Evolutionary conservation across 2,329 filamentous ascomycete genomes (phyloP).

Genomic region (Parafenestella ontariensis): DNA sequence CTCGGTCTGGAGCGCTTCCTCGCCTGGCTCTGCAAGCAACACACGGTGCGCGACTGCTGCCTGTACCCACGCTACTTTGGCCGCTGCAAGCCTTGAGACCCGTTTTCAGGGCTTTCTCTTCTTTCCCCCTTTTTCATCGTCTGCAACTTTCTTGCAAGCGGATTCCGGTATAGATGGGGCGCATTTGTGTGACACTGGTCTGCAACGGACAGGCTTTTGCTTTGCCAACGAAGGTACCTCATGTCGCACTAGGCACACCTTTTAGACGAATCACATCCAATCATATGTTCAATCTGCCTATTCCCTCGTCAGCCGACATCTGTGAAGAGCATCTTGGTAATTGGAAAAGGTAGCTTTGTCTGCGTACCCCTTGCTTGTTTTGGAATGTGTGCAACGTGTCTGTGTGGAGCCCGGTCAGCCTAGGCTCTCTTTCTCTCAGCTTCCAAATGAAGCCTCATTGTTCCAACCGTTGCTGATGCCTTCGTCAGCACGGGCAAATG

Average conservation of each 20-base stretch:
- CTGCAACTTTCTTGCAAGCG: not conserved
- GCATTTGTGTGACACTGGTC: not conserved
- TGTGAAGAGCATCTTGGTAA: not conserved
- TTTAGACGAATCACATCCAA: slow-evolving; percentile 21
- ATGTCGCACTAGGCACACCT: slow-evolving; percentile 13
- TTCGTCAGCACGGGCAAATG: not conserved
- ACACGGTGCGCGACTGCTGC: slow-evolving; percentile 72
- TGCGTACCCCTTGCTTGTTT: slow-evolving; percentile 8
- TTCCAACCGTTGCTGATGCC: not conserved
- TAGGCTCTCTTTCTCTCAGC: not conserved
- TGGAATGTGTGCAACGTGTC: slow-evolving; percentile 25
- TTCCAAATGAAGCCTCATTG: not conserved
- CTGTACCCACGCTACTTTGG: slow-evolving; percentile 84
- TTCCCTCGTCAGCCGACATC: not conserved
- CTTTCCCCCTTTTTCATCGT: not conserved
- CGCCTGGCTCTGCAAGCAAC: slow-evolving; percentile 71
- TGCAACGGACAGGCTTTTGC: not conserved
- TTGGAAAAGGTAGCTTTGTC: not conserved
- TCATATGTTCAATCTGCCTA: slow-evolving; percentile 2
- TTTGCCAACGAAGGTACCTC: not conserved
- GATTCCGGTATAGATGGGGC: slow-evolving; percentile 1
- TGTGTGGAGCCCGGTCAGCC: not conserved
- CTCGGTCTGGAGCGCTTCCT: slow-evolving; percentile 86
- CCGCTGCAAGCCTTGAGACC: slow-evolving; percentile 73
- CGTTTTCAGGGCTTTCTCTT: not conserved